Base-by-base conservation (phyloP, 2,329 filamentous ascomycete genomes). In the Penicillium sp. region DNA sequence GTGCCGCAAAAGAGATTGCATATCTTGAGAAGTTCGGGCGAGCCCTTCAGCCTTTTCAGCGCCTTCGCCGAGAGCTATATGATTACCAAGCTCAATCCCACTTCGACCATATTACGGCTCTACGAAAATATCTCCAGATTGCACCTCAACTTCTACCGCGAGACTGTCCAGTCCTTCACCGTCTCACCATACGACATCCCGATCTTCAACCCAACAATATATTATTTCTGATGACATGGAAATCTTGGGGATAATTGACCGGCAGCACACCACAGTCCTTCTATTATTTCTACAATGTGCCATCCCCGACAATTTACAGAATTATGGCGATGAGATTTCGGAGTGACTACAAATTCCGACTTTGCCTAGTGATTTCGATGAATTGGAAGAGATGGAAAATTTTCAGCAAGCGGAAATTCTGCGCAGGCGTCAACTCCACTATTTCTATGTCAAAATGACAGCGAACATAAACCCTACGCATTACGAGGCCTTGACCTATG, bases 241-340 rank as follows among this genome's bases (percentile, higher is more conserved):
- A 14, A 30, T 47, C 14, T 37, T 18, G 17, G 52, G 52, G 2
- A 36, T 60, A 14, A 57, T 61, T 20, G 56, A 59, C 39, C 60
- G 53, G 57, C 51, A 61, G 38, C 41, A 59, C 35, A 36, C 44
- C 18, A 40, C 48, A 2, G 39, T 61, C 13, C 42, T 60, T 25
- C 57, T 54, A 16, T 38, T 59, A 13, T 57, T 52, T 35, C 37
- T 59, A 4, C 48, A 50, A 39, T 47, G 41, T 9, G 55, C 54
- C n/a, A 55, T 59, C 9, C 58, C 55, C 3, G 35, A 55, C 22
- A 45, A 53, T 42, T 53, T 61, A 25, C 55, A 61, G 35, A 60
- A 59, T 31, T 57, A 55, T 27, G 22, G 22, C 22, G 22, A 23
- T 11, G 33, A 37, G 2, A 22, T 50, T 6, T 49, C 52, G 2